Evolutionary conservation across 441 rosid genomes (phyloP).

Genomic region (Pelargonium myrrhifolium): DNA sequence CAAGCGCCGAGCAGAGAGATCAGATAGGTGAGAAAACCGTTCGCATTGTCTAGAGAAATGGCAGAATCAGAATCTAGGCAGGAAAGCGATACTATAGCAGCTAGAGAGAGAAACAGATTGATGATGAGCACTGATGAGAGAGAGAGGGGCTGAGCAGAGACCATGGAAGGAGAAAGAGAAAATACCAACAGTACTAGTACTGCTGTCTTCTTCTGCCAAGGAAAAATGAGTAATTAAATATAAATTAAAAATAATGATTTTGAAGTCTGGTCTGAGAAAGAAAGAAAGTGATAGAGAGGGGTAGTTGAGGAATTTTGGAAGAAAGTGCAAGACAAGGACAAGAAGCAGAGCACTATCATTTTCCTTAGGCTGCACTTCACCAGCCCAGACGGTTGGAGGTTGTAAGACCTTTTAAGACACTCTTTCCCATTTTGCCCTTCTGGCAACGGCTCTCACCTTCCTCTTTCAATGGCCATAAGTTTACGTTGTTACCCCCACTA

Average conservation of each 20-base stretch:
- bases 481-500: background rate
- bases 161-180: conserved; percentile 1
- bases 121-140: background rate
- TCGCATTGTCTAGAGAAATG: background rate
- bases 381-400: background rate
- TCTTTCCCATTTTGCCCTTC: conserved; percentile 7
- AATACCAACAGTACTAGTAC: background rate
- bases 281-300: background rate
- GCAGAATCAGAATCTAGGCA: background rate
- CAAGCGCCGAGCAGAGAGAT: no score
- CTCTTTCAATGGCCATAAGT: background rate
- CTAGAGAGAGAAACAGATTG: background rate
- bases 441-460: conserved; percentile 5
- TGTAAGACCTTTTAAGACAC: background rate
- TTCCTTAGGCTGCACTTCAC: conserved; percentile 2
- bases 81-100: background rate
- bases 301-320: background rate
- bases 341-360: background rate
- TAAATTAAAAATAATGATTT: no score
- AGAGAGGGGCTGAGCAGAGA: background rate
- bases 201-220: background rate
- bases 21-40: background rate
- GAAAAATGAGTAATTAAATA: no score
- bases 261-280: no score
- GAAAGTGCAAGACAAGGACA: no score